Conservation (phyloP, 208 protist species). For the Crithidia acanthocephali region DNA sequence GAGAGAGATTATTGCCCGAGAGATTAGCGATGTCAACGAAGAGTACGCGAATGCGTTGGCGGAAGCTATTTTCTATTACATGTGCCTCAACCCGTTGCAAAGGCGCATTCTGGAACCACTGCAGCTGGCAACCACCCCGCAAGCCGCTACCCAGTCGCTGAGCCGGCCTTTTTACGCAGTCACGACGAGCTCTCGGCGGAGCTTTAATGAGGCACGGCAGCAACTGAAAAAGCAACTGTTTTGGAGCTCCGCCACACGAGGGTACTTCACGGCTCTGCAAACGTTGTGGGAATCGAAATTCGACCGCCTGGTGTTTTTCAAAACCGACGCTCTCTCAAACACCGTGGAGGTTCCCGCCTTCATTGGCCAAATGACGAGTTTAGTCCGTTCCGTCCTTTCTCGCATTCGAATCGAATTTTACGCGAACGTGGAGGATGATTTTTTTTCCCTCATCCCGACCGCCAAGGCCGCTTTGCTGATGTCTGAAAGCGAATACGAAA, state of each 20-base stretch:
- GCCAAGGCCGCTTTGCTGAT: slow-evolving; percentile 45
- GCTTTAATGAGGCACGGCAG: slow-evolving; percentile 41
- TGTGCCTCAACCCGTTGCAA: slow-evolving; percentile 73
- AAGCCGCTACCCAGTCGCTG: slow-evolving; percentile 8
- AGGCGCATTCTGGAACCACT: slow-evolving; percentile 68
- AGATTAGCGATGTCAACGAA: slow-evolving; percentile 69
- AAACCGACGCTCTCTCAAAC: slow-evolving; percentile 37
- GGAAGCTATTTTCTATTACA: slow-evolving; percentile 82
- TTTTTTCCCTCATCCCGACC: slow-evolving; percentile 54
- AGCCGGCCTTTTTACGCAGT: neutral
- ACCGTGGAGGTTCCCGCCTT: slow-evolving; percentile 58
- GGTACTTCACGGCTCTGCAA: slow-evolving; percentile 68
- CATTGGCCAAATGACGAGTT: slow-evolving; percentile 52
- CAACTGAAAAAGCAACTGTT: slow-evolving; percentile 44
- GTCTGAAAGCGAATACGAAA: slow-evolving; percentile 39
- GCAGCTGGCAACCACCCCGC: slow-evolving; percentile 40
- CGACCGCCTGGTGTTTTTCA: slow-evolving; percentile 58
- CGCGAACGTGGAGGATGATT: slow-evolving; percentile 72
- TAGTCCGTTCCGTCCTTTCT: slow-evolving; percentile 70
- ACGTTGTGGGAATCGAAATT: slow-evolving; percentile 66
- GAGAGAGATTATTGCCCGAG: slow-evolving; percentile 55
- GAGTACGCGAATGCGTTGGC: slow-evolving; percentile 61
- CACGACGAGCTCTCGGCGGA: slow-evolving; percentile 1
- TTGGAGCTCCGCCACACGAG: slow-evolving; percentile 53
- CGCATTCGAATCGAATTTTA: slow-evolving; percentile 87